Conservation (phyloP, 2,329 filamentous ascomycete species). For the Hymenoscyphus infarciens region DNA sequence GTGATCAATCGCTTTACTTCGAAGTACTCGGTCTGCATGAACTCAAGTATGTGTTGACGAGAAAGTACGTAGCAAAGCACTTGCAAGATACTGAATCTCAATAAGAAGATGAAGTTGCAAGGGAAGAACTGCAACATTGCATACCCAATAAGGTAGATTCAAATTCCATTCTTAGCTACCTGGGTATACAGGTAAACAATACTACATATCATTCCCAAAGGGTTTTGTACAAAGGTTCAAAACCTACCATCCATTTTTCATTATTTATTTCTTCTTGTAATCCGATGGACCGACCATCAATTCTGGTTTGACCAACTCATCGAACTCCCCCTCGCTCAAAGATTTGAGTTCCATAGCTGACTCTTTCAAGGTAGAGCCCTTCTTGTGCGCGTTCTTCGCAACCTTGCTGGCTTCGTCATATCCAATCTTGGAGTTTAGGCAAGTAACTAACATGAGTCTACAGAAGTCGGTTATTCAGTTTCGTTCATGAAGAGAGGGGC, state of each 20-base stretch:
- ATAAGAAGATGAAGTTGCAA: background rate
- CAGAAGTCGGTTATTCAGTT: slow-evolving; percentile 26
- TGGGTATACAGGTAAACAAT: background rate
- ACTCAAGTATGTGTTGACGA: too few relatives aligned
- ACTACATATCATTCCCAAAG: background rate
- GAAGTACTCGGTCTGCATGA: too few relatives aligned
- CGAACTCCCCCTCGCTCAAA: slow-evolving; percentile 84
- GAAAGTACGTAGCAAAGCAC: too few relatives aligned
- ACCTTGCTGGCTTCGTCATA: slow-evolving; percentile 98
- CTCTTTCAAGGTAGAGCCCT: slow-evolving; percentile 89
- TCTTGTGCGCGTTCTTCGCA: slow-evolving; percentile 98
- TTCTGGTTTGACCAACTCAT: slow-evolving; percentile 84
- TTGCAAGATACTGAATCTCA: too few relatives aligned
- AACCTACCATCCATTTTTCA: background rate
- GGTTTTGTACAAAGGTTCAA: background rate
- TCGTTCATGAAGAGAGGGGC: background rate
- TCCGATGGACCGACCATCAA: slow-evolving; percentile 88
- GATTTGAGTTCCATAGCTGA: slow-evolving; percentile 91
- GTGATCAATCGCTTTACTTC: too few relatives aligned
- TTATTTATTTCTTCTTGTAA: slow-evolving; percentile 43
- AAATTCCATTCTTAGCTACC: background rate
- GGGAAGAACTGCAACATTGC: background rate
- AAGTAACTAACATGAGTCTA: slow-evolving; percentile 96
- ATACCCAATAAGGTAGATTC: background rate
- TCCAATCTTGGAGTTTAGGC: slow-evolving; percentile 94